A percentile compares a stretch with the other conserved stretches of the same genome.
Evolutionary conservation across 768 basidiomycete species (phyloP).

Genomic region (Phanerochaete sordida): DNA sequence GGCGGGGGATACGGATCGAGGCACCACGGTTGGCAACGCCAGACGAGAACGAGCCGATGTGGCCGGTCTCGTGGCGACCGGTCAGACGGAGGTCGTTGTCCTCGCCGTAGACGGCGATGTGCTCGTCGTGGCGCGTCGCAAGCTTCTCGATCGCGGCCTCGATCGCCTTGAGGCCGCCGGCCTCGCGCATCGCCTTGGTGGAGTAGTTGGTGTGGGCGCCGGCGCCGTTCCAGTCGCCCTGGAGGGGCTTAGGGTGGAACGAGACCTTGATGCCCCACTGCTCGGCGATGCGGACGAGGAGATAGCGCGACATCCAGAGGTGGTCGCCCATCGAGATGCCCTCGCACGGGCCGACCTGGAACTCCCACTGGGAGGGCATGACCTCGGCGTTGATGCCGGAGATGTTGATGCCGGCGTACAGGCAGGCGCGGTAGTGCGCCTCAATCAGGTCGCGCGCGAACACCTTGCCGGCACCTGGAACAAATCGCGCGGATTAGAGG

Average conservation of each 20-base stretch:
- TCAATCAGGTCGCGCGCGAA: conserved; percentile 98
- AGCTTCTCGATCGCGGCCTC: conserved; percentile 94
- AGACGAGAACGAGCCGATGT: conserved; percentile 86
- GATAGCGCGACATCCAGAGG: conserved; percentile 98
- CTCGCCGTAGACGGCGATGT: conserved; percentile 97
- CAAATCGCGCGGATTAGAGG: neutral
- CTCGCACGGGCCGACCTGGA: conserved; percentile 98
- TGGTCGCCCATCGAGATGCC: conserved; percentile 99
- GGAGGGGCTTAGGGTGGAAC: conserved; percentile 98
- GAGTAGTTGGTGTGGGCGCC: conserved; percentile 99
- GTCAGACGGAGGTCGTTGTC: conserved; percentile 97
- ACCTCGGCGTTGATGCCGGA: conserved; percentile 99
- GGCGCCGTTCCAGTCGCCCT: conserved; percentile 99
- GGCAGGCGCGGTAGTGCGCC: conserved; percentile 97
- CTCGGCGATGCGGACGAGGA: conserved; percentile 93
- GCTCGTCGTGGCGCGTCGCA: conserved; percentile 84
- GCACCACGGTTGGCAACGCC: conserved; percentile 98
- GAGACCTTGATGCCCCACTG: conserved; percentile 98
- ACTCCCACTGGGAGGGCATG: conserved; percentile 99
- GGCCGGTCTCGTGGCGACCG: conserved; percentile 96
- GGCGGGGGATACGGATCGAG: conserved; percentile 92
- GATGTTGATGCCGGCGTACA: conserved; percentile 95
- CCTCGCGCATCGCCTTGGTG: conserved; percentile 91
- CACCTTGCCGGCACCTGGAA: conserved; percentile 88
- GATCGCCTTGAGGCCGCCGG: conserved; percentile 89